Percentiles rank a stretch among this genome's conserved stretches.
Evolutionary conservation across 805 yeast species (phyloP).

Genomic region (Blastobotrys mokoenaii): DNA sequence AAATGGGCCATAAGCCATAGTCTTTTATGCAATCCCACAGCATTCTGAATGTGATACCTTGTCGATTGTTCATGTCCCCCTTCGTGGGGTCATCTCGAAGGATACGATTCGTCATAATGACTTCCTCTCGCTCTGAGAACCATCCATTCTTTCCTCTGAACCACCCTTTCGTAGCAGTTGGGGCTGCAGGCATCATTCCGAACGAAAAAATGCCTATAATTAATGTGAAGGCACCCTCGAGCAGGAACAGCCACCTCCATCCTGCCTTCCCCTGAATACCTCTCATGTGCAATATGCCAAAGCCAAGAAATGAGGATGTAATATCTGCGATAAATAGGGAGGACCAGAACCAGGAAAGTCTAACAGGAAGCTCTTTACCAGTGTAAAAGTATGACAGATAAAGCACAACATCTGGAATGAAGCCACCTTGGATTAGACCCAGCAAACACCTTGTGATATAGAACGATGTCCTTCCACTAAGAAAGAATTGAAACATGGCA

Average conservation of each 20-base stretch:
- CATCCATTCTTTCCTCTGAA: slow-evolving; percentile 40
- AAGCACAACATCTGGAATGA: slow-evolving; percentile 49
- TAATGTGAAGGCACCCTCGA: slow-evolving; percentile 51
- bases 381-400: slow-evolving; percentile 60
- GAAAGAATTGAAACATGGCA: slow-evolving; percentile 41
- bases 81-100: slow-evolving; percentile 54
- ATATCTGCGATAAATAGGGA: slow-evolving; percentile 40
- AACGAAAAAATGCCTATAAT: slow-evolving; percentile 39
- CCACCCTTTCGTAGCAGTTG: slow-evolving; percentile 42
- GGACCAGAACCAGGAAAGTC: slow-evolving; percentile 50
- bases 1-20: slow-evolving; percentile 49
- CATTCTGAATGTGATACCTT: slow-evolving; percentile 37
- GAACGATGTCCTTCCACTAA: slow-evolving; percentile 36
- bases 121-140: slow-evolving; percentile 46
- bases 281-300: slow-evolving; percentile 43
- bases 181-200: slow-evolving; percentile 44
- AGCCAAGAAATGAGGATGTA: slow-evolving; percentile 37
- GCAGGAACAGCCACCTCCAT: slow-evolving; percentile 56
- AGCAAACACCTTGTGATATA: slow-evolving; percentile 42
- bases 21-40: slow-evolving; percentile 37
- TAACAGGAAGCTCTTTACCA: slow-evolving; percentile 43
- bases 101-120: slow-evolving; percentile 47
- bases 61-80: slow-evolving; percentile 57
- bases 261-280: slow-evolving; percentile 37
- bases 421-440: slow-evolving; percentile 55